Percentiles rank a stretch among this genome's conserved stretches.
Evolutionary conservation across 192 early-diverging fungal genomes (phyloP).

Genomic region (Coemansia asiatica): DNA sequence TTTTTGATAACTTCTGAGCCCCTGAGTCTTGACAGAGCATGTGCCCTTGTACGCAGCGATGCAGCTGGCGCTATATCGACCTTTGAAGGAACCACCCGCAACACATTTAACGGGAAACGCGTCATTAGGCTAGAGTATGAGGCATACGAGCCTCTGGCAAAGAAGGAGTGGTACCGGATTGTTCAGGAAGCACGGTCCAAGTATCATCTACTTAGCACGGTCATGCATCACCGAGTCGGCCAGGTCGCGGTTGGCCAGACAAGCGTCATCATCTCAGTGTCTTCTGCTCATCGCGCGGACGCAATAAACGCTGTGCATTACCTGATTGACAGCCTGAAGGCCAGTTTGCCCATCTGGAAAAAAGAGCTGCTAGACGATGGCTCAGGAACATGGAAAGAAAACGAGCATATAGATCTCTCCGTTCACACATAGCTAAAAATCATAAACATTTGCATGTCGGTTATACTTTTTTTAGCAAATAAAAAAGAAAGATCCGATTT

Average conservation of each 20-base stretch:
- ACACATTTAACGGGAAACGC: conserved; percentile 75
- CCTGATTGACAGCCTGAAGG: conserved; percentile 91
- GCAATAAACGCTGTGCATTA: conserved; percentile 74
- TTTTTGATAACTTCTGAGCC: conserved; percentile 59
- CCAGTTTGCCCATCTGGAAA: conserved; percentile 89
- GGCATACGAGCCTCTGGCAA: conserved; percentile 86
- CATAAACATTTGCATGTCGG: not conserved
- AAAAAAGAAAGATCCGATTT: not conserved
- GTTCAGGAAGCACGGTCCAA: conserved; percentile 63
- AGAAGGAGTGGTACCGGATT: conserved; percentile 64
- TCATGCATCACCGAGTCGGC: conserved; percentile 79
- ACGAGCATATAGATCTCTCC: conserved; percentile 40
- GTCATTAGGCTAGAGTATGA: conserved; percentile 82
- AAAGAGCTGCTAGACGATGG: conserved; percentile 87
- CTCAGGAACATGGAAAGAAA: conserved; percentile 69
- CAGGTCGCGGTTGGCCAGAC: conserved; percentile 76
- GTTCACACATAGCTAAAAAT: conserved; percentile 5
- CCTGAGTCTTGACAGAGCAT: conserved; percentile 60
- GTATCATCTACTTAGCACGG: conserved; percentile 68
- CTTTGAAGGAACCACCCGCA: conserved; percentile 85
- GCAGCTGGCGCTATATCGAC: conserved; percentile 84
- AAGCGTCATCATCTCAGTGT: conserved; percentile 80
- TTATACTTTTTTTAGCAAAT: not conserved
- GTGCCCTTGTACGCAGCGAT: conserved; percentile 65
- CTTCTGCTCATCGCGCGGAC: conserved; percentile 76